Percentiles rank a stretch among this genome's conserved stretches.
phyloP scores from a whole-genome alignment of 805 yeast species.

The Saccharomycopsis selenospora region DNA sequence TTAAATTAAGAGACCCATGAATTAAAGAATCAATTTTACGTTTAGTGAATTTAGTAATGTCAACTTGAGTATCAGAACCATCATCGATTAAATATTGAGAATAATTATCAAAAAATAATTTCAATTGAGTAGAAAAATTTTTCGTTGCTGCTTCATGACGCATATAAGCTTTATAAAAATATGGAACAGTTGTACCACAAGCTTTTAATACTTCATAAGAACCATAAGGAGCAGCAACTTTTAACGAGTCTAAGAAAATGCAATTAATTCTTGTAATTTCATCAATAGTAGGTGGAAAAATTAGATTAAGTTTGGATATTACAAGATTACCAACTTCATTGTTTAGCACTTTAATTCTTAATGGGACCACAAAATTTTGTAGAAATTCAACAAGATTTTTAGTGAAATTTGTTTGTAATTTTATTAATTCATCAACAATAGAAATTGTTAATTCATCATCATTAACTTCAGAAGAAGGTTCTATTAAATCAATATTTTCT shows the following conservation, averaged over 20 bases:
- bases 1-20: slow-evolving; percentile 62
- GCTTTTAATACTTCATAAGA: slow-evolving; percentile 71
- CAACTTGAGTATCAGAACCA: slow-evolving; percentile 10
- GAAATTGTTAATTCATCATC: slow-evolving; percentile 40
- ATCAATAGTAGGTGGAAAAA: slow-evolving; percentile 93
- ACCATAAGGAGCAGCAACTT: slow-evolving; percentile 61
- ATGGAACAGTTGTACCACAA: slow-evolving; percentile 76
- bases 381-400: slow-evolving; percentile 64
- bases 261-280: slow-evolving; percentile 89
- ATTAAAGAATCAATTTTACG: slow-evolving; percentile 54
- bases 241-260: slow-evolving; percentile 68
- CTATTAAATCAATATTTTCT: slow-evolving; percentile 12
- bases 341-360: slow-evolving; percentile 61
- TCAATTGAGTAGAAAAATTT: slow-evolving; percentile 44
- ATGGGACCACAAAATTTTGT: slow-evolving; percentile 71
- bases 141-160: slow-evolving; percentile 90
- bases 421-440: slow-evolving; percentile 58
- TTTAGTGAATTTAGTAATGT: slow-evolving; percentile 33
- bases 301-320: slow-evolving; percentile 59
- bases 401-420: slow-evolving; percentile 69
- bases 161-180: slow-evolving; percentile 87
- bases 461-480: slow-evolving; percentile 19
- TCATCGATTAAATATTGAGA: slow-evolving; percentile 27
- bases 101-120: slow-evolving; percentile 35
- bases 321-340: slow-evolving; percentile 45